Base-by-base conservation (phyloP, 2,329 filamentous ascomycete species). In the Dactylonectria estremocensis region DNA sequence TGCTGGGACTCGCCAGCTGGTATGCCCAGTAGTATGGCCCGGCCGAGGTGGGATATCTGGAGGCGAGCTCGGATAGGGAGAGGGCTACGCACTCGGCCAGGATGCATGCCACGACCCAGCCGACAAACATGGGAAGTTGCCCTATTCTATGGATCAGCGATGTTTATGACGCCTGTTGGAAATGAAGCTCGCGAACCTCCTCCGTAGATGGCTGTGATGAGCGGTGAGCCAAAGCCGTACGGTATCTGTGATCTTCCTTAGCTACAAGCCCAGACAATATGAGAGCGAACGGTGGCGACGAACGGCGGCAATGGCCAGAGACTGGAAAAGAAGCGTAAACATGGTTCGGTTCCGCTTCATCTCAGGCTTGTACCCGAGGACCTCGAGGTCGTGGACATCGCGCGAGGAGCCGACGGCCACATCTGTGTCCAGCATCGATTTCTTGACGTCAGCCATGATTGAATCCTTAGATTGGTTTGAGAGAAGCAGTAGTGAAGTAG, bases 11-110 rank as follows among this genome's bases (percentile, higher is more conserved):
- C 50, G 88, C 86, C 71, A 94, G 85, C 72, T 89, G 83, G 67
- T 92, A 91, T 3, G 91, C 91, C 92, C 92, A 94, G 79, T 94
- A 91, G 73, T 94, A 94, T 76, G 91, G 87, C 11, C 88, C 90
- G 69, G 88, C 88, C 4, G 87, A 87, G 3, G 85, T 87, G 0
- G 85, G 85, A 75, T 88, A 93, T 14, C 90, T 88, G 1, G 90
- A 91, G 56, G 92, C 84, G 73, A 93, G 94, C 77, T 94, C 92
- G 61, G 91, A 91, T 13, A 94, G 84, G 3, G 90, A 93, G 5
- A 90, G 87, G 18, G 92, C 90, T 64, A 94, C 86, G 75, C 90
- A 93, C 56, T 94, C 77, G 71, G 93, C 93, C 80, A 92, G 92
- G 61, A 93, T 73, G 53, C 90, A 89, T 37, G 89, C 88, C 10